Base-by-base conservation (phyloP, 164 flowering plant species). In the Dillenia suffruticosa region DNA sequence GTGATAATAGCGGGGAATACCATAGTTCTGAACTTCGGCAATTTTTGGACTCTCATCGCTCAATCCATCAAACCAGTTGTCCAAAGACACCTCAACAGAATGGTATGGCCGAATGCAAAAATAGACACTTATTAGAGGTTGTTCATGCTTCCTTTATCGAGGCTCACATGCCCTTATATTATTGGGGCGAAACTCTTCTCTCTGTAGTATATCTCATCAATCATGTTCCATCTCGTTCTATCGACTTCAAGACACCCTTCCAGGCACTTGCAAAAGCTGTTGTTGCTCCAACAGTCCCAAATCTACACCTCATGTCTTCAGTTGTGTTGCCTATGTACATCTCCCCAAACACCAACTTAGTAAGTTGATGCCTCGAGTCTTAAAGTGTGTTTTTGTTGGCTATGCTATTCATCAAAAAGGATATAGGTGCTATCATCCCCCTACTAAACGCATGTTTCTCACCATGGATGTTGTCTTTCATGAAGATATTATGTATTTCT, bases 1-100 rank as follows among this genome's bases (percentile, higher is more conserved):
- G 66, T 64, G 54, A 69, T 49, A 69, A 69, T 59, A 68, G 44
- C 0, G 59, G 56, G 9, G 60, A 69, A 64, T 69, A 69, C 57
- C 3, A 12, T 65, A 57, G 32, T 49, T 46, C 46, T 49, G 26
- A 65, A n/a, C 11, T 75, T 43, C 49, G 50, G 24, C 46, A 46
- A 24, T 68, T 57, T 57, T 65, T 75, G 50, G 67, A 61, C 47
- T 53, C 54, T 15, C 60, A 70, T 10, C 52, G 45, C 13, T 70
- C 46, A 15, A 64, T 74, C 22, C 60, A 70, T 60, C 66, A 70
- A 63, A 64, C 51, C 19, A 64, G 56, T 12, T 70, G 67, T 61
- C 32, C 64, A 12, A 22, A 63, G 49, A 67, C 56, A 47, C 66
- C 71, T 9, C 53, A 74, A 7, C 46, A 67, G 3, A 74, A 74